phyloP scores from a whole-genome alignment of 345 rosid species.

The Linum usitatissimum region DNA sequence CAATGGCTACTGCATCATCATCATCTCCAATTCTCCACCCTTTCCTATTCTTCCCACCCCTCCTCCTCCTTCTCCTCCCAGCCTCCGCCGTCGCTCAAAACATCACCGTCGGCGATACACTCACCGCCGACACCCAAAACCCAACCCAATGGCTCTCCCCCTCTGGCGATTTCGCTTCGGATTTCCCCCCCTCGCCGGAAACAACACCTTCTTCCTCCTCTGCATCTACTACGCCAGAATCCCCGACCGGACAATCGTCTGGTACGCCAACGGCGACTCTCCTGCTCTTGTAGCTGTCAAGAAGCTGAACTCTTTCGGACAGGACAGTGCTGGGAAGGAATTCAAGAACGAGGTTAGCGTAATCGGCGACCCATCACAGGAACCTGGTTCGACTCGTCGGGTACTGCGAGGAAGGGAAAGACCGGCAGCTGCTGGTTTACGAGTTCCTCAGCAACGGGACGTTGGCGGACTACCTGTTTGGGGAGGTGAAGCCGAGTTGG shows the following conservation, averaged over 20 bases:
- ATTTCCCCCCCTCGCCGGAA: background rate
- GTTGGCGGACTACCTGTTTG: background rate
- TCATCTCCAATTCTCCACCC: background rate
- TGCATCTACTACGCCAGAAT: constrained; percentile 11
- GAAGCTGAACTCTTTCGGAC: background rate
- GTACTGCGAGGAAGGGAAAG: background rate
- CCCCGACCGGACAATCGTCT: constrained; percentile 14
- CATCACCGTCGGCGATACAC: background rate
- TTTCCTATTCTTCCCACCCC: background rate
- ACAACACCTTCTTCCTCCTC: constrained; percentile 1
- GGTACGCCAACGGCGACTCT: constrained; percentile 16
- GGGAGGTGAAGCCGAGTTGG: constrained; percentile 3
- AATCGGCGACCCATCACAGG: background rate
- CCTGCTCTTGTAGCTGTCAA: background rate
- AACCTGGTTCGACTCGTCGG: background rate
- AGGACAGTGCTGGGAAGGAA: background rate
- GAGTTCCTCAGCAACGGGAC: constrained; percentile 5
- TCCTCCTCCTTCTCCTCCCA: background rate
- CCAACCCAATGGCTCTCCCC: background rate
- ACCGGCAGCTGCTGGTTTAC: background rate
- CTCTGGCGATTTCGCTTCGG: constrained; percentile 9
- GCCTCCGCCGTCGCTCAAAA: background rate
- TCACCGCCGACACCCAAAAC: background rate
- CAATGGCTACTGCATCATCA: background rate
- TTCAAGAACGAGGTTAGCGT: constrained; percentile 3